phyloP scores from a whole-genome alignment of 768 basidiomycete genomes.

The Paxillus rubicundulus region DNA sequence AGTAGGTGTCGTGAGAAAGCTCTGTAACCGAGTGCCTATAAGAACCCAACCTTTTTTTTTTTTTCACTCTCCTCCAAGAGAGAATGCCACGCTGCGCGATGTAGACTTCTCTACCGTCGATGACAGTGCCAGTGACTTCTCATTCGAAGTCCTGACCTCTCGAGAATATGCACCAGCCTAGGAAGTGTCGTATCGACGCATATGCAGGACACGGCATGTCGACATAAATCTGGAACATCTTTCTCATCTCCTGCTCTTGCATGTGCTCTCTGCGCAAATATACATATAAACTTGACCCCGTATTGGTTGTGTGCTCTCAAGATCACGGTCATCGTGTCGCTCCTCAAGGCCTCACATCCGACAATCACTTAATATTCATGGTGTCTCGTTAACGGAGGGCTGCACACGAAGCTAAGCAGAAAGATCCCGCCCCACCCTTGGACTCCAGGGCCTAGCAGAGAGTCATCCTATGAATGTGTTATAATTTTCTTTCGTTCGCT shows the following conservation, averaged over 20 bases:
- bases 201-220: constrained; percentile 59
- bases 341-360: too few species aligned
- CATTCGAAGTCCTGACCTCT: constrained; percentile 52
- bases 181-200: constrained; percentile 61
- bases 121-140: constrained; percentile 63
- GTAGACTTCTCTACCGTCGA: constrained; percentile 50
- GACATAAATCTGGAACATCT: constrained; percentile 55
- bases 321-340: too few species aligned
- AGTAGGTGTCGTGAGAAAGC: constrained; percentile 39
- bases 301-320: neutral
- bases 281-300: too few species aligned
- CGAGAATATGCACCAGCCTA: constrained; percentile 54
- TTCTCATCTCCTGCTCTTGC: neutral
- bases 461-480: too few species aligned
- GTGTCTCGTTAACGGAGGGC: too few species aligned
- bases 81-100: constrained; percentile 68
- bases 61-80: constrained; percentile 32
- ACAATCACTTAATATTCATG: too few species aligned
- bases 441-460: too few species aligned
- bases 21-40: constrained; percentile 14
- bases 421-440: too few species aligned
- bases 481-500: too few species aligned
- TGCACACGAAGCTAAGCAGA: too few species aligned
- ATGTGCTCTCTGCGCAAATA: neutral
- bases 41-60: constrained; percentile 11